phyloP scores from a whole-genome alignment of 352 stramenopile genomes.

The Phytophthora ramorum region DNA sequence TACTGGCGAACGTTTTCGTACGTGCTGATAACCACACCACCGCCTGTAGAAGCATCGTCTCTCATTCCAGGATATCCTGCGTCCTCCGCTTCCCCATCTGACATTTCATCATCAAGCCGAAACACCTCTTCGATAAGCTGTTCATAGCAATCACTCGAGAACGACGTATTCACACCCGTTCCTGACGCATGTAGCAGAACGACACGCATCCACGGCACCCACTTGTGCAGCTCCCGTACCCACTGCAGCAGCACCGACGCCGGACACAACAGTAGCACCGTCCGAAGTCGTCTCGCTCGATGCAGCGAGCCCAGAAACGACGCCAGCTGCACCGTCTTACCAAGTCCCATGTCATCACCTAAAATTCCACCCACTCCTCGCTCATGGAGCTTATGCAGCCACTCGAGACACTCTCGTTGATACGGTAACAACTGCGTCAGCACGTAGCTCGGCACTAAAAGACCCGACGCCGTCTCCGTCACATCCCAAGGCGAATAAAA shows the following conservation, averaged over 20 bases:
- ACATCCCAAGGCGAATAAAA: conserved; percentile 61
- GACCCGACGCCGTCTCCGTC: conserved; percentile 65
- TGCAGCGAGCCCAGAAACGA: conserved; percentile 86
- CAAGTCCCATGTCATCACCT: conserved; percentile 96
- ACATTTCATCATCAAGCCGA: conserved; percentile 35
- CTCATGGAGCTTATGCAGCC: conserved; percentile 96
- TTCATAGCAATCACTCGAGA: conserved; percentile 50
- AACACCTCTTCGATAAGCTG: conserved; percentile 75
- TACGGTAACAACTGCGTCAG: conserved; percentile 92
- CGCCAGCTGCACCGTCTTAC: conserved; percentile 97
- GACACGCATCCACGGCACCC: conserved; percentile 89
- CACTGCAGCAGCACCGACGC: conserved; percentile 97
- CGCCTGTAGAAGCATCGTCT: conserved; percentile 31
- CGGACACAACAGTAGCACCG: conserved; percentile 94
- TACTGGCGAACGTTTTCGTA: conserved; percentile 97
- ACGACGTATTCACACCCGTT: conserved; percentile 49
- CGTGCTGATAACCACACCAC: conserved; percentile 95
- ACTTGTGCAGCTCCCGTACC: conserved; percentile 95
- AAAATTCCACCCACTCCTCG: conserved; percentile 98
- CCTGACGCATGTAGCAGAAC: conserved; percentile 91
- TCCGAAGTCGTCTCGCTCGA: conserved; percentile 55
- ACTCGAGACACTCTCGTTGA: conserved; percentile 95
- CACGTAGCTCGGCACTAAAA: conserved; percentile 75
- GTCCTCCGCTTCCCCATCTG: conserved; percentile 17
- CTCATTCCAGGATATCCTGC: conserved; percentile 9